Percentiles rank a stretch among this genome's conserved stretches.
Evolutionary conservation across 331 rosid species (phyloP).

Genomic region (Saraca asoca): DNA sequence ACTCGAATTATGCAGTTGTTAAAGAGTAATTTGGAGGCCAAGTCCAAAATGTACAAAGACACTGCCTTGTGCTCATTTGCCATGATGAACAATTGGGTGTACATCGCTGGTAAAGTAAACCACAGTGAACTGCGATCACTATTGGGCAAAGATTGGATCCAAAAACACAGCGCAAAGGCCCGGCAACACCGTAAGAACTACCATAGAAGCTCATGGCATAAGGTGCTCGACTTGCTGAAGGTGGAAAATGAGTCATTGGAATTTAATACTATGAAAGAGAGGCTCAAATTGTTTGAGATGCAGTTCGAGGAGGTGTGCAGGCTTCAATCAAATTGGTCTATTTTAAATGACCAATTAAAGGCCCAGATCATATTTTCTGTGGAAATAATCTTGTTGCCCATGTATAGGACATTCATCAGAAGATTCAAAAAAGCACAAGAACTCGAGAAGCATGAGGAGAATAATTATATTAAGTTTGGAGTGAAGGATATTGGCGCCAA

Average conservation of each 20-base stretch:
- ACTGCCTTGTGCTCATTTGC: slow-evolving; percentile 51
- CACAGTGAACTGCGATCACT: slow-evolving; percentile 51
- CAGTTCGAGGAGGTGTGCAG: slow-evolving; percentile 52
- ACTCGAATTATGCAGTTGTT: slow-evolving; percentile 64
- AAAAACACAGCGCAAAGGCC: slow-evolving; percentile 45
- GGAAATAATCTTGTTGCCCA: slow-evolving; percentile 40
- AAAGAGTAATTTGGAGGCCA: slow-evolving; percentile 55
- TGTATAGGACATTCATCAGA: slow-evolving; percentile 45
- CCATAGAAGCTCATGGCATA: slow-evolving; percentile 65
- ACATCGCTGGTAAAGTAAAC: slow-evolving; percentile 57
- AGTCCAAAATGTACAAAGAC: slow-evolving; percentile 62
- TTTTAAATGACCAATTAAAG: slow-evolving; percentile 55
- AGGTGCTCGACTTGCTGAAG: slow-evolving; percentile 45
- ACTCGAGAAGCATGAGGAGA: no score
- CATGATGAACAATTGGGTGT: slow-evolving; percentile 61
- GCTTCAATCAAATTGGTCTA: slow-evolving; percentile 55
- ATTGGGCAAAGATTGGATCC: slow-evolving; percentile 61
- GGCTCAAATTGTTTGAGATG: slow-evolving; percentile 46
- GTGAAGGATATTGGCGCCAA: no score
- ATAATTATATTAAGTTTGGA: no score
- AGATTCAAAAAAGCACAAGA: slow-evolving; percentile 28
- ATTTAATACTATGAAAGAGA: slow-evolving; percentile 47
- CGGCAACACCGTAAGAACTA: slow-evolving; percentile 47
- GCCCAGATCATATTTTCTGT: slow-evolving; percentile 47
- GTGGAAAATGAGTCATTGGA: slow-evolving; percentile 44